Evolutionary conservation across 345 rosid species (phyloP).

Genomic region (Cardamine chenopodiifolia): DNA sequence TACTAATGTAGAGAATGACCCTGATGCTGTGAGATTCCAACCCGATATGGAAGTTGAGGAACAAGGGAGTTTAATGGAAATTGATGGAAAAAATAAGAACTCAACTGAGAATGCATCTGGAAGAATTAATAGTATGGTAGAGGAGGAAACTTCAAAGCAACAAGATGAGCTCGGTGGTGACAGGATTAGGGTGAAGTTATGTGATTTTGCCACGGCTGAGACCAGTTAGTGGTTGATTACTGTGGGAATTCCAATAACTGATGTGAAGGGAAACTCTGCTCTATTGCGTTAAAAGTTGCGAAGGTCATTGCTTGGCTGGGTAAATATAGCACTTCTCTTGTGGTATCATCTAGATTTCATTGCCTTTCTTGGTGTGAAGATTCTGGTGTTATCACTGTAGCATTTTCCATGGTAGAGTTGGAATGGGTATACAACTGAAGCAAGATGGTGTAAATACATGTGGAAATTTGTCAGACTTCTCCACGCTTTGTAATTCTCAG

Average conservation of each 20-base stretch:
- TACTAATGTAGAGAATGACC: conserved; percentile 54
- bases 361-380: conserved; percentile 21
- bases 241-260: background rate
- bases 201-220: background rate
- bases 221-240: conserved; percentile 17
- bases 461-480: conserved; percentile 19
- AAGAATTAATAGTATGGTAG: conserved; percentile 57
- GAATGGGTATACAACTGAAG: conserved; percentile 6
- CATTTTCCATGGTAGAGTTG: background rate
- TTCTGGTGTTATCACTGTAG: background rate
- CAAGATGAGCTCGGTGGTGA: conserved; percentile 56
- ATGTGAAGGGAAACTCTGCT: conserved; percentile 20
- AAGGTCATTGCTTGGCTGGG: conserved; percentile 9
- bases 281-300: background rate
- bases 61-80: conserved; percentile 59
- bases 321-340: conserved; percentile 8
- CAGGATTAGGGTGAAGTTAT: conserved; percentile 27
- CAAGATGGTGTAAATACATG: conserved; percentile 17
- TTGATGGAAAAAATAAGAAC: conserved; percentile 60
- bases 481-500: conserved; percentile 3
- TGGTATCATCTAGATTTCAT: background rate
- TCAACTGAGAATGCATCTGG: conserved; percentile 59
- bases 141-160: conserved; percentile 63
- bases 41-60: conserved; percentile 53
- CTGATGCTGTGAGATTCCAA: conserved; percentile 58